Evolutionary conservation across 1,139 yeast genomes (phyloP), one percentile per base, ranked within the genome.

Genomic region (Debaryomycetaceae sp.): DNA sequence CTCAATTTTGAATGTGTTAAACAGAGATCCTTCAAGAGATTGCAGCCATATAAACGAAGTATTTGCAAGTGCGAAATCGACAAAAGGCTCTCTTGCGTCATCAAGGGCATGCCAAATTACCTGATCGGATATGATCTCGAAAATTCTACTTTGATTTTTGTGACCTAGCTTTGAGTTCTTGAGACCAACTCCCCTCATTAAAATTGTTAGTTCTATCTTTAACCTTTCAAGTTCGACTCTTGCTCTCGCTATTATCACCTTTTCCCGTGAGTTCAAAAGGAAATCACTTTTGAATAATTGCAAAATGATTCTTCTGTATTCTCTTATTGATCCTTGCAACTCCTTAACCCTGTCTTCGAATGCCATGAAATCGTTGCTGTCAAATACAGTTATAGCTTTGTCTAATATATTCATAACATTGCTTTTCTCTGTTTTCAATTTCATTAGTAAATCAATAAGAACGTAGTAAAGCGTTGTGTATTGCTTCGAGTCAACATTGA

Each of bases 401-500:
- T 86, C 82, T 34, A 89, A 61, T 32, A 80, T 72, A 44, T 82
- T 81, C 40, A 78, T 73, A 33, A 81, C 58, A 35, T 73, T 70
- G 51, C 79, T 80, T 41, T 75, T 72, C 33, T 73, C 70, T 4
- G 87, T 82, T 49, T 86, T 91, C 5, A 78, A 67, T 51, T 83
- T 84, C 17, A 87, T 65, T 42, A 91, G 55, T 35, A 89, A 65
- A 47, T 86, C 86, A 37, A 81, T 75, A 4, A 78, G 72, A 36
- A 88, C 75, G 37, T 79, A 75, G 56, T 77, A 85, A 24, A 87
- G 61, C 0, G 87, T 75, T 35, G 77, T 71, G 56, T 87, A 91
- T 51, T 89, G 96, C 24, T 61, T 61, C 0, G 96, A 84, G 43
- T 86, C 88, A 38, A 92, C 81, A 29, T 77, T 74, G 1, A 89